phyloP scores from a whole-genome alignment of 345 rosid genomes.

The Euphorbia peplus region DNA sequence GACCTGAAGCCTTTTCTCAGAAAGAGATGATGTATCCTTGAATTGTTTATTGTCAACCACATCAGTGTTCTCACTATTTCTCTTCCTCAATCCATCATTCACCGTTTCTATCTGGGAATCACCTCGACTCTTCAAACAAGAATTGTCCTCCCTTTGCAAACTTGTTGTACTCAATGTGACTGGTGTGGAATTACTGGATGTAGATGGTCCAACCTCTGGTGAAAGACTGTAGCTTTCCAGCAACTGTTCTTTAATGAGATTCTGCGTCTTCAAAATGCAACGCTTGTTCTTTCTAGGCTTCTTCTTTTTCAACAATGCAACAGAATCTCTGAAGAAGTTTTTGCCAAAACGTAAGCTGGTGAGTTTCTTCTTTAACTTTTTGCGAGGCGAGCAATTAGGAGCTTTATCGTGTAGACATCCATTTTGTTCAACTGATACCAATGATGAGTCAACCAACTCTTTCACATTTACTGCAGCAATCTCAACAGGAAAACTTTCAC shows the following conservation, averaged over 20 bases:
- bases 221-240: slow-evolving; percentile 23
- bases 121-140: slow-evolving; percentile 16
- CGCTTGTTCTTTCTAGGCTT: slow-evolving; percentile 50
- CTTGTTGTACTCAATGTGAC: slow-evolving; percentile 18
- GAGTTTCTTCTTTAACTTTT: slow-evolving; percentile 44
- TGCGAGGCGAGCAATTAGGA: slow-evolving; percentile 19
- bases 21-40: slow-evolving; percentile 14
- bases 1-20: slow-evolving; percentile 18
- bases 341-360: slow-evolving; percentile 41
- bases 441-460: slow-evolving; percentile 16
- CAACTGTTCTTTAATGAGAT: slow-evolving; percentile 31
- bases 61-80: slow-evolving; percentile 43
- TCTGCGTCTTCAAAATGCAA: slow-evolving; percentile 15
- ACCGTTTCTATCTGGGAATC: slow-evolving; percentile 23
- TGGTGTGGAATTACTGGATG: slow-evolving; percentile 36
- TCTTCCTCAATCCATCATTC: slow-evolving; percentile 34
- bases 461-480: slow-evolving; percentile 16
- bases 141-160: slow-evolving; percentile 18
- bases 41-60: slow-evolving; percentile 34
- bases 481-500: slow-evolving; percentile 15
- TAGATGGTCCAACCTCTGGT: slow-evolving; percentile 50
- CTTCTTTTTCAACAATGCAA: slow-evolving; percentile 42
- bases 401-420: slow-evolving; percentile 24
- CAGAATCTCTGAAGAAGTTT: slow-evolving; percentile 38
- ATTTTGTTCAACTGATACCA: slow-evolving; percentile 13